Conservation (phyloP, 2,329 filamentous ascomycete species). For the Ceratocystis huliohia region DNA sequence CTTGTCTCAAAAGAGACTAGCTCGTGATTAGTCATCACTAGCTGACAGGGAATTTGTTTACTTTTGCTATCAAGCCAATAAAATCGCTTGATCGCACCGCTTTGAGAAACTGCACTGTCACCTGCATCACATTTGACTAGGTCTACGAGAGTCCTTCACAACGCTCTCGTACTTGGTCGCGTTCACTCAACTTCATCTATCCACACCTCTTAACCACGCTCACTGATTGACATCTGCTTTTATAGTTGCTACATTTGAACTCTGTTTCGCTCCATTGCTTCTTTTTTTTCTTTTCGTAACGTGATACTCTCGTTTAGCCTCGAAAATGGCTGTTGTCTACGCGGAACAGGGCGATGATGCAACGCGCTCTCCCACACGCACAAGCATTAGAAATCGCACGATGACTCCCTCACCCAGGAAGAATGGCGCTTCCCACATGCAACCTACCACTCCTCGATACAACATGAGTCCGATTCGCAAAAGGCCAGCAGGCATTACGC, state of each 20-base stretch:
- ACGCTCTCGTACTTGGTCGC: not conserved
- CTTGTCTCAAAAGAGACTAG: not conserved
- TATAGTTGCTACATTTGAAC: not conserved
- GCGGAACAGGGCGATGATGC: constrained; percentile 26
- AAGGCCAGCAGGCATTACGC: constrained; percentile 47
- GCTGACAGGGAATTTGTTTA: constrained; percentile 15
- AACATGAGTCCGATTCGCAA: constrained; percentile 50
- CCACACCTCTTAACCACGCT: not conserved
- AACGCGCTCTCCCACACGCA: constrained; percentile 21
- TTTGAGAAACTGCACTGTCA: constrained; percentile 16
- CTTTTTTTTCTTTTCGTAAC: not conserved
- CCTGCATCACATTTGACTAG: constrained; percentile 10
- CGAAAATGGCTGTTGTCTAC: constrained; percentile 37
- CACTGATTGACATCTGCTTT: not conserved
- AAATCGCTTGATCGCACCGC: constrained; percentile 11
- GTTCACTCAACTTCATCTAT: not conserved
- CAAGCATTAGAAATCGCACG: constrained; percentile 32
- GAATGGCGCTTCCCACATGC: constrained; percentile 21
- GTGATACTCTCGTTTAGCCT: not conserved
- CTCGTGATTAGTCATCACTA: not conserved
- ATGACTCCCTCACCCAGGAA: constrained; percentile 27
- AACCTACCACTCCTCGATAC: constrained; percentile 30
- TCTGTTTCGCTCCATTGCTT: not conserved
- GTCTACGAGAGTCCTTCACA: not conserved
- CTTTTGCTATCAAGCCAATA: constrained; percentile 16